Conservation (phyloP, 305 asterid genomes). For the Fraxinus dipetala region DNA sequence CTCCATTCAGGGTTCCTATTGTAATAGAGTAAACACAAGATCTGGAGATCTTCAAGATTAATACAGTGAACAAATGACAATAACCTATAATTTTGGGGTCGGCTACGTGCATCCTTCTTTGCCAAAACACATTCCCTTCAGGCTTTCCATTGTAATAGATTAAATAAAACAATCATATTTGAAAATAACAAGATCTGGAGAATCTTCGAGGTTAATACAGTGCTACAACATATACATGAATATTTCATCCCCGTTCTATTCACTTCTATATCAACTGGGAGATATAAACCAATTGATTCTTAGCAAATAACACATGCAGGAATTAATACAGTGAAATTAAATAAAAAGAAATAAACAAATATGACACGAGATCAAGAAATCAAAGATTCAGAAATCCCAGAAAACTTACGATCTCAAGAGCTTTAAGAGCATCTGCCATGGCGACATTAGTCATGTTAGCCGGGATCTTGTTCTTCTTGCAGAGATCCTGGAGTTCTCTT, state of each 20-base stretch:
- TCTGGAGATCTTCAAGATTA: background rate
- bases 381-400: background rate
- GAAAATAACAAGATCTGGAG: background rate
- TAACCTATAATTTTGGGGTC: background rate
- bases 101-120: background rate
- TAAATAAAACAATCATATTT: background rate
- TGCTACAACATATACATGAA: background rate
- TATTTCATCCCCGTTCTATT: background rate
- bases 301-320: background rate
- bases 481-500: slow-evolving; percentile 67
- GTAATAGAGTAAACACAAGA: background rate
- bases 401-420: slow-evolving; percentile 43
- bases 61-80: background rate
- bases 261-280: background rate
- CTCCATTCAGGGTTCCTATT: background rate
- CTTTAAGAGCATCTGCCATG: slow-evolving; percentile 59
- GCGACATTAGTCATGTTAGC: slow-evolving; percentile 64
- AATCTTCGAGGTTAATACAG: background rate
- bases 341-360: background rate
- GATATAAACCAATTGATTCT: background rate
- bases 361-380: background rate
- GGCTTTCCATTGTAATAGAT: background rate
- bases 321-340: background rate
- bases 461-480: slow-evolving; percentile 65
- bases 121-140: background rate